A percentile compares a stretch with the other conserved stretches of the same genome.
Evolutionary conservation across 805 yeast species (phyloP).

Genomic region (Kazachstania kunashirensis): DNA sequence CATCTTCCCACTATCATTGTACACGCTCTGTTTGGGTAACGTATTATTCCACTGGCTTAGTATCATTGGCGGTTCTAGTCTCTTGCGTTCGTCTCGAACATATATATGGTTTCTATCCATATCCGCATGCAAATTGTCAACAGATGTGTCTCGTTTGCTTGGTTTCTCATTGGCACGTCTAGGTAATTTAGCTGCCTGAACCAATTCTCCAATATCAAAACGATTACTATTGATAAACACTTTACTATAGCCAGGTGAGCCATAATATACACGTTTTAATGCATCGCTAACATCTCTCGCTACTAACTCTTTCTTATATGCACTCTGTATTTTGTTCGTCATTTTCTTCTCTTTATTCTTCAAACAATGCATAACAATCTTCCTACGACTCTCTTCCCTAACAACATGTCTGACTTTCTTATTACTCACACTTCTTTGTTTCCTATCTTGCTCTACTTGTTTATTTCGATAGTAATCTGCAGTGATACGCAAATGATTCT

Average conservation of each 20-base stretch:
- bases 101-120: background rate
- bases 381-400: slow-evolving; percentile 19
- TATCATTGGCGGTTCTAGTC: slow-evolving; percentile 10
- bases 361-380: slow-evolving; percentile 4
- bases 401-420: too few relatives aligned
- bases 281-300: too few relatives aligned
- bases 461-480: slow-evolving; percentile 62
- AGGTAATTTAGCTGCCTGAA: slow-evolving; percentile 17
- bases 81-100: background rate
- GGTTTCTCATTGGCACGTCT: slow-evolving; percentile 21
- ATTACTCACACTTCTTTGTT: slow-evolving; percentile 22
- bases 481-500: slow-evolving; percentile 60
- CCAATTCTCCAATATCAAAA: slow-evolving; percentile 22
- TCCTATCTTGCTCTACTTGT: slow-evolving; percentile 5
- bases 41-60: slow-evolving; percentile 12
- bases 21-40: slow-evolving; percentile 8
- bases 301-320: slow-evolving; percentile 15
- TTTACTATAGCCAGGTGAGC: slow-evolving; percentile 27
- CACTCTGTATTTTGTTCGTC: slow-evolving; percentile 13
- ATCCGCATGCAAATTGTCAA: background rate
- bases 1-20: slow-evolving; percentile 7
- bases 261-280: too few relatives aligned
- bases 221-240: slow-evolving; percentile 20
- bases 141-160: background rate
- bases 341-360: slow-evolving; percentile 16